Evolutionary conservation across 2,329 filamentous ascomycete species (phyloP).

Genomic region (Aquanectria penicillioides): DNA sequence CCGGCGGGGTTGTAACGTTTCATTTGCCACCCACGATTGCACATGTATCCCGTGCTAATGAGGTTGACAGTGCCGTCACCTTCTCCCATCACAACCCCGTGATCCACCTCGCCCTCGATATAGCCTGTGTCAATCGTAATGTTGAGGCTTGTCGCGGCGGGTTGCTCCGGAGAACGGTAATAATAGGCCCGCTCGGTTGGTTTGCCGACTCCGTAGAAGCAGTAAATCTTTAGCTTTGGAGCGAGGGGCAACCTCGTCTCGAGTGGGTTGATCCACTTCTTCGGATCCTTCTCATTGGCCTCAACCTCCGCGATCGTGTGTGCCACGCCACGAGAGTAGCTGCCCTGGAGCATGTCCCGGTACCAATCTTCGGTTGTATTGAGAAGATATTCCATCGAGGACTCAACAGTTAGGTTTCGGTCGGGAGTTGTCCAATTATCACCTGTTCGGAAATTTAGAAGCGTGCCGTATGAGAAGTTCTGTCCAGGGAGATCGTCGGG

Average conservation of each 20-base stretch:
- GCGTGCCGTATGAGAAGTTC: conserved; percentile 77
- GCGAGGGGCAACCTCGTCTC: conserved; percentile 88
- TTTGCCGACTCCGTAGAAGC: conserved; percentile 96
- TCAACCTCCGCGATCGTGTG: conserved; percentile 83
- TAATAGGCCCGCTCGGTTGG: conserved; percentile 93
- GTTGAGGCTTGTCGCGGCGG: conserved; percentile 73
- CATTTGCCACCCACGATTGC: conserved; percentile 91
- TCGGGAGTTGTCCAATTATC: conserved; percentile 72
- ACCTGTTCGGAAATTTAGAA: conserved; percentile 82
- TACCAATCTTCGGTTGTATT: conserved; percentile 89
- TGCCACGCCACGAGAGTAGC: conserved; percentile 91
- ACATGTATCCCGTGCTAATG: conserved; percentile 96
- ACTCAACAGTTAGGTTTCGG: conserved; percentile 82
- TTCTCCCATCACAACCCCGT: conserved; percentile 94
- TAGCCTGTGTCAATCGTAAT: conserved; percentile 77
- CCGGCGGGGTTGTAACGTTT: conserved; percentile 92
- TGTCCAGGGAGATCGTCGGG: conserved; percentile 86
- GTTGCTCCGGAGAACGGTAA: conserved; percentile 76
- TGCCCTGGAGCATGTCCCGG: conserved; percentile 72
- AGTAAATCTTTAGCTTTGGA: conserved; percentile 92
- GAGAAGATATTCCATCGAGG: conserved; percentile 82
- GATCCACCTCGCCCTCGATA: conserved; percentile 73
- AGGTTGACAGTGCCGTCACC: conserved; percentile 96
- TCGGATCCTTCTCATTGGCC: conserved; percentile 77
- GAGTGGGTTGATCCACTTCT: conserved; percentile 95